Evolutionary conservation across 1,139 yeast genomes (phyloP), one percentile per base, ranked within the genome.

Genomic region (Diutina rugosa): DNA sequence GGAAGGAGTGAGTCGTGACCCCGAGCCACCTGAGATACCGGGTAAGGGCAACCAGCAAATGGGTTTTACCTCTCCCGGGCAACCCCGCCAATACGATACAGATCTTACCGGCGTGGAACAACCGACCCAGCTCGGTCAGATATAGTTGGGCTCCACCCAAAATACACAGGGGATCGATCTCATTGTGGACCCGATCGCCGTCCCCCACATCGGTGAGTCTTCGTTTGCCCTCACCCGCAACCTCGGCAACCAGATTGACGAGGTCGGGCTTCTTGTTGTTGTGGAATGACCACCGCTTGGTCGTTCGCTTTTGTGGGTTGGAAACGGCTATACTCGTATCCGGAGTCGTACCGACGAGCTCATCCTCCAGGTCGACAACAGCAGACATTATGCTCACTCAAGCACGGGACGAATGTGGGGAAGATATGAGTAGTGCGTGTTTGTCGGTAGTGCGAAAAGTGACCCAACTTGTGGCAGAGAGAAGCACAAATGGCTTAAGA

Each of bases 11-110:
- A 1, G 97, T 86, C 64, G 89, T 85, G 30, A 93, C 98, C 6
- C 99, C 99, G 49, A 93, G 75, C 93, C 99, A 93, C 63, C 97
- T 78, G 61, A 95, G 76, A 67, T 91, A 93, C 59, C 99, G 79
- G 1, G 97, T 90, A 60, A 93, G 77, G 12, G 96, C 85, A 30
- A 91, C 98, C 7, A 97, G 87, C 58, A 91, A 78, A 67, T 91
- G 93, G 1, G 99, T 93, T 68, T 93, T 93, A 6, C 99, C 98
- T 57, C 99, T 79, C 1, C 97, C 99, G 0, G 99, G 99, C 59
- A 91, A 77, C 0, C 99, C 99, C 6, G 90, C 95, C 62, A 93
- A 77, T 10, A 87, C 90, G 58, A 93, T 86, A 65, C 96, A 84
- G 56, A 93, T 85, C 66, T 90, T 89, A 4, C 99, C 99, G 4